Percentiles rank a stretch among this genome's conserved stretches.
phyloP scores from a whole-genome alignment of 805 yeast genomes.

The Maudiozyma bulderi region DNA sequence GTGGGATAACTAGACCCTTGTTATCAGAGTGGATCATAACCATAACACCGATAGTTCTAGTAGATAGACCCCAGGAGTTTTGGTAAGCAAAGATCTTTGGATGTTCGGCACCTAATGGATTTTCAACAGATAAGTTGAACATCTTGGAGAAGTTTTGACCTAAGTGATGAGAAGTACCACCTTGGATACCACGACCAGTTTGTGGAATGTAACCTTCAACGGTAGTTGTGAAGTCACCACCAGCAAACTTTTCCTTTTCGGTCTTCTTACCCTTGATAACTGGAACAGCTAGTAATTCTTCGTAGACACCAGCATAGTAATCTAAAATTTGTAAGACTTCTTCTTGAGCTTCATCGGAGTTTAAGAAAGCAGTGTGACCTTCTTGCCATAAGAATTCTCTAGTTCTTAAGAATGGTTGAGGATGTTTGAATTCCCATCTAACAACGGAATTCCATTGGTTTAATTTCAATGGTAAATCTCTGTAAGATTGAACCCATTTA shows the following conservation, averaged over 20 bases:
- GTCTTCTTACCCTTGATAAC: constrained; percentile 92
- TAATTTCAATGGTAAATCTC: constrained; percentile 91
- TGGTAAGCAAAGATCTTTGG: constrained; percentile 87
- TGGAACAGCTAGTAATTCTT: constrained; percentile 93
- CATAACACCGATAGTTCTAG: constrained; percentile 99
- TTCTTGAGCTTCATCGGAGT: constrained; percentile 64
- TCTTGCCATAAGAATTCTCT: constrained; percentile 99
- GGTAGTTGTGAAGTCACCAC: constrained; percentile 92
- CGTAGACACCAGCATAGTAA: constrained; percentile 74
- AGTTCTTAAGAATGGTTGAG: constrained; percentile 97
- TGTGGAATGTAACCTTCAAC: constrained; percentile 95
- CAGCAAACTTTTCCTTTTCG: constrained; percentile 97
- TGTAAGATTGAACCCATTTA: constrained; percentile 96
- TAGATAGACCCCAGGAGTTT: constrained; percentile 98
- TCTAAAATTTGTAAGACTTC: constrained; percentile 85
- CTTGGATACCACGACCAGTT: constrained; percentile 99
- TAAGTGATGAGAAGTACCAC: constrained; percentile 95
- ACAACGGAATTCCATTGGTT: constrained; percentile 99
- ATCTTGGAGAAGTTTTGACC: constrained; percentile 98
- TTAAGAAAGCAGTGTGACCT: constrained; percentile 96
- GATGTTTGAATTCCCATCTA: constrained; percentile 99
- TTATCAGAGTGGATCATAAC: constrained; percentile 97
- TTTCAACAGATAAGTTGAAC: constrained; percentile 93
- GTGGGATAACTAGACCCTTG: constrained; percentile 96
- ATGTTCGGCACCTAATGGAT: constrained; percentile 82